Evolutionary conservation across 352 stramenopile genomes (phyloP), one percentile per base, ranked within the genome.

Genomic region (Phytophthora foliorum): DNA sequence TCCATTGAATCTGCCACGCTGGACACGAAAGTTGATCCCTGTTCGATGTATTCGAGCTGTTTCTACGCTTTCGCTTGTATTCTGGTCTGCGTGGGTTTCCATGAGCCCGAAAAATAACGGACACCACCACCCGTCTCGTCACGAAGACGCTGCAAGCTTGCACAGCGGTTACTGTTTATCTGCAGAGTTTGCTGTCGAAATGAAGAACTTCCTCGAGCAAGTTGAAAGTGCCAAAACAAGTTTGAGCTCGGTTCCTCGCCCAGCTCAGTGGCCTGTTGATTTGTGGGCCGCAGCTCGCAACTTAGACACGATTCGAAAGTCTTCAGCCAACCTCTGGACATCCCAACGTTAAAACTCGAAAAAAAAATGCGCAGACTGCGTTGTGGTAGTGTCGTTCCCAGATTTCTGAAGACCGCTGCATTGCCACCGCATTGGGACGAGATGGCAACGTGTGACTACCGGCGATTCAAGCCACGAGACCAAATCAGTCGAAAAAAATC

Each of bases 1-100:
- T 77, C 69, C 69, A 77, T 77, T 9, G 22, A 46, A 45, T 44
- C 25, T 53, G 59, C 54, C 34, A 50, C 45, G 29, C 16, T 57
- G 0, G 49, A 59, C 53, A n/a, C 53, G 61, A 53, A 48, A 41
- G 7, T 13, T 13, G 25, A 32, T n/a, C 24, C 24, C 19, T 34
- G 31, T 38, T n/a, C n/a, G n/a, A n/a, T 49, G 27, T 41, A 48
- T 34, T 51, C 7, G 14, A 17, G 65, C 48, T 39, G 42, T 41
- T 73, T 64, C 44, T 54, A 38, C 53, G 17, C 19, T 62, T 63
- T 6, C 22, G 14, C 10, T 44, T 54, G 45, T 57, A 46, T 69
- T 69, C 53, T 53, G 42, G 56, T 63, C 17, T 57, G 49, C 25
- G 29, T 55, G 16, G 31, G 36, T 53, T 58, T 63, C 39, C 36